Evolutionary conservation across 345 rosid genomes (phyloP).

Genomic region (Lumnitzera littorea): DNA sequence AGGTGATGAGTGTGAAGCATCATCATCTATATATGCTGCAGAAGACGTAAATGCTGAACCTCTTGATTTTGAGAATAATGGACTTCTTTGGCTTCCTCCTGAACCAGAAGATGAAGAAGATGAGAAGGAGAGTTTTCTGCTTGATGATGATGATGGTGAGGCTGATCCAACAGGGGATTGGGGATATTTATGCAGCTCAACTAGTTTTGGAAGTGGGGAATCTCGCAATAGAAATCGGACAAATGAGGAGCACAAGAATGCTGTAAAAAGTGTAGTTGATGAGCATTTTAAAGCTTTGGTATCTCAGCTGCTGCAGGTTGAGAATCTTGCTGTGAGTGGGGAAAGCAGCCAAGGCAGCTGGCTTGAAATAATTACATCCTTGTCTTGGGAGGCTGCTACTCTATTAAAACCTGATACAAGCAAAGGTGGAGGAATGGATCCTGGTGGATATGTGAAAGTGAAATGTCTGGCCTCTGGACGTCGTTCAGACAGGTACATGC

Average conservation of each 20-base stretch:
- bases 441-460: slow-evolving; percentile 96
- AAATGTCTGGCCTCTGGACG: slow-evolving; percentile 92
- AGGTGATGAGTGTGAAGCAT: slow-evolving; percentile 37
- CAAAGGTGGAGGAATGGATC: slow-evolving; percentile 97
- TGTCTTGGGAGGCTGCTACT: slow-evolving; percentile 97
- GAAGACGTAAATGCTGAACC: slow-evolving; percentile 44
- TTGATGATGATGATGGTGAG: slow-evolving; percentile 65
- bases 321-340: slow-evolving; percentile 59
- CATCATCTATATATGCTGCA: slow-evolving; percentile 47
- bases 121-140: slow-evolving; percentile 60
- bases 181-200: slow-evolving; percentile 56
- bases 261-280: slow-evolving; percentile 81
- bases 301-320: slow-evolving; percentile 82
- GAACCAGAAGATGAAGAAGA: slow-evolving; percentile 98
- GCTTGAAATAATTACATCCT: slow-evolving; percentile 86
- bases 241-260: slow-evolving; percentile 70
- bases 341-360: slow-evolving; percentile 63
- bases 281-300: slow-evolving; percentile 97
- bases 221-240: slow-evolving; percentile 50
- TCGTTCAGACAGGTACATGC: slow-evolving; percentile 74
- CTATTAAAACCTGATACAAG: slow-evolving; percentile 92
- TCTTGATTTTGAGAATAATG: slow-evolving; percentile 84
- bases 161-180: slow-evolving; percentile 63
- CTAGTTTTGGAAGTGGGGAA: slow-evolving; percentile 82
- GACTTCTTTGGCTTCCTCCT: slow-evolving; percentile 89